These are phyloP conservation scores for Kodamaea nitidulidarum DNA, from an alignment of 805 yeast species.

Conservation along the genomic window DNA sequence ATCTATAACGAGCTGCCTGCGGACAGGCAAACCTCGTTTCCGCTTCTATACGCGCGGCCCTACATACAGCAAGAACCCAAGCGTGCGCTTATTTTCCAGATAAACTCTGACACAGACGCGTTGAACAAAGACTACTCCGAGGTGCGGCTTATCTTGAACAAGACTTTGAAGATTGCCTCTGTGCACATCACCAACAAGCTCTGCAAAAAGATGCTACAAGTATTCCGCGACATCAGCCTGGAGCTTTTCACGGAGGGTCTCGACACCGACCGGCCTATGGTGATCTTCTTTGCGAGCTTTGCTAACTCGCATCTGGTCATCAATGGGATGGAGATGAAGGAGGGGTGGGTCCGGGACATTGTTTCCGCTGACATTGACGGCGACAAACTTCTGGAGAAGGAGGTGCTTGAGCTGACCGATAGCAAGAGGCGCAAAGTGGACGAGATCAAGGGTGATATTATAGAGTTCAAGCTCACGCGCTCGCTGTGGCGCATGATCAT, in stretches of 20 bases:
- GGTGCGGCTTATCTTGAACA: conserved; percentile 31
- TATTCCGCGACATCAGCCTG: conserved; percentile 20
- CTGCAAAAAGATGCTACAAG: conserved; percentile 19
- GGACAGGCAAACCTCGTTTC: conserved; percentile 18
- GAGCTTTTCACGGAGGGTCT: conserved; percentile 16
- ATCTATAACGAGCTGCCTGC: conserved; percentile 20
- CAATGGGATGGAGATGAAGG: conserved; percentile 33
- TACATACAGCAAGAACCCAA: conserved; percentile 28
- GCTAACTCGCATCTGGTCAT: conserved; percentile 26
- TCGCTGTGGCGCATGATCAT: conserved; percentile 41
- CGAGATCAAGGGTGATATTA: conserved; percentile 29
- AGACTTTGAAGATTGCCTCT: conserved; percentile 19
- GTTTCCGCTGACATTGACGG: conserved; percentile 10
- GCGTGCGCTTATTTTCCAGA: conserved; percentile 30
- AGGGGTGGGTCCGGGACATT: conserved; percentile 31
- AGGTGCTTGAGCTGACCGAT: background rate
- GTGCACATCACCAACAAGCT: conserved; percentile 24
- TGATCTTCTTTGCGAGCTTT: conserved; percentile 24
- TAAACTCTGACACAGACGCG: conserved; percentile 17
- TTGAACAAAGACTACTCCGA: conserved; percentile 19
- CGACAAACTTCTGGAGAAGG: conserved; percentile 2
- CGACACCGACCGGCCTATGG: conserved; percentile 15
- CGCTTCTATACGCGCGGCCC: conserved; percentile 32
- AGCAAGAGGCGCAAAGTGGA: conserved; percentile 13
- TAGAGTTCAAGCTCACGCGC: conserved; percentile 40